Base-by-base conservation (phyloP, 108 stramenopile genomes). In the Pseudonitzschia multistriata region DNA sequence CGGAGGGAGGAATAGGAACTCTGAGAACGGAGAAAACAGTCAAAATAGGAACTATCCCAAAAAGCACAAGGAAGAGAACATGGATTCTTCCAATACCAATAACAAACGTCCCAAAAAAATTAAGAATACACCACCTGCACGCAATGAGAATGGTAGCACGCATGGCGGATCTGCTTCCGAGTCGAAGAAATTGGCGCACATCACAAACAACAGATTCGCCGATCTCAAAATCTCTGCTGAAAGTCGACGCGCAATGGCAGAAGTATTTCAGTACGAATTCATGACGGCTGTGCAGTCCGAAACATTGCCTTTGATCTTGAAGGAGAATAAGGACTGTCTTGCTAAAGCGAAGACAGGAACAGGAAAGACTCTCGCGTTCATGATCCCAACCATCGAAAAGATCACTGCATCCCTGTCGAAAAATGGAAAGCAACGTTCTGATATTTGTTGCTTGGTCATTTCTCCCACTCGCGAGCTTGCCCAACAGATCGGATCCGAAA, bases 391-490 rank as follows among this genome's bases (percentile, higher is more conserved):
- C 15, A 71, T 96, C 25, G 96, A 97, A 73, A 76, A 88, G 48
- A 73, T 96, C 15, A 30, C 66, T 19, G 37, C 71, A 36, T 70
- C 77, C 24, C 83, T 80, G 64, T 81, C 78, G 50, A 52, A 49
- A 6, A 67, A 13, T 74, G 54, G 72, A 31, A 49, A 47, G 13
- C 62, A 73, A 28, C 47, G 31, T 27, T 55, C 30, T 25, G 85
- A 93, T 52, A 85, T 90, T 61, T 79, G 76, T 10, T 89, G 84
- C 45, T 71, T 97, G 27, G 88, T 96, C 36, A 89, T 97, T 64
- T 90, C 89, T 5, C 97, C 97, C 15, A 97, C 97, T 10, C 73
- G 97, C 1, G 97, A 97, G 73, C 72, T 97, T 27, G 85, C 91
- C 0, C 73, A 88, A 37, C 96, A 97, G 71, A 97, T 96, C 68